Evolutionary conservation across 805 yeast genomes (phyloP), one percentile per base, ranked within the genome.

Genomic region (Spathaspora boniae): DNA sequence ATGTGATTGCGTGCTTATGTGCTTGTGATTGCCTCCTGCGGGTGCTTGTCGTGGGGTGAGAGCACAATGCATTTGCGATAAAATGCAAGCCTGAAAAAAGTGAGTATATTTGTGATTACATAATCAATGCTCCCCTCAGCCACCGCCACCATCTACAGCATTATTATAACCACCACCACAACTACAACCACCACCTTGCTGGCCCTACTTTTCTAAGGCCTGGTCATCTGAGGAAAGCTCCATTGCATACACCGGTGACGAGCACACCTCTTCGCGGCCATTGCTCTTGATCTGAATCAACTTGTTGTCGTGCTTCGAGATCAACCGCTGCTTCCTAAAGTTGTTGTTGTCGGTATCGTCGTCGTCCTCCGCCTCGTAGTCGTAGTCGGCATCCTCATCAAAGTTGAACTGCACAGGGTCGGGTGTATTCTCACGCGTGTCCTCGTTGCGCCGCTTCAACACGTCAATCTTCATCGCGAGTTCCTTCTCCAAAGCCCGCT

Each of bases 261-360:
- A 51, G 2, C 57, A 42, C 15, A 44, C 40, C 17, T 50, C 53
- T 23, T 47, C 47, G 27, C 43, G 44, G 15, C 54, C 55, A 36
- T 50, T 45, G 20, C 49, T 42, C 26, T 47, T 47, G 16, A 55
- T 54, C 26, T 52, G 58, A 20, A 54, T 39, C 18, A 54, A 41
- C 36, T 52, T 54, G 29, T 47, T 51, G 19, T 39, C 37, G 26
- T 52, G 47, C 33, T 46, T 53, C 6, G 58, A 54, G 3, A 55
- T 45, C 15, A 55, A 36, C 17, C 60, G 23, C 33, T 55, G 60
- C 23, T 55, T 55, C 33, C 61, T 41, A 19, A 43, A 42, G 34
- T 54, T 53, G 28, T 44, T 43, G 19, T 34, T 22, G 14, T 40
- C 46, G 16, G 37, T 48, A 5, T 35, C 42, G 17, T 26, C 35